These are phyloP conservation scores for Aspergillus ochraceoroseus DNA, from an alignment of 2,329 filamentous ascomycete species.

Conservation along the genomic window DNA sequence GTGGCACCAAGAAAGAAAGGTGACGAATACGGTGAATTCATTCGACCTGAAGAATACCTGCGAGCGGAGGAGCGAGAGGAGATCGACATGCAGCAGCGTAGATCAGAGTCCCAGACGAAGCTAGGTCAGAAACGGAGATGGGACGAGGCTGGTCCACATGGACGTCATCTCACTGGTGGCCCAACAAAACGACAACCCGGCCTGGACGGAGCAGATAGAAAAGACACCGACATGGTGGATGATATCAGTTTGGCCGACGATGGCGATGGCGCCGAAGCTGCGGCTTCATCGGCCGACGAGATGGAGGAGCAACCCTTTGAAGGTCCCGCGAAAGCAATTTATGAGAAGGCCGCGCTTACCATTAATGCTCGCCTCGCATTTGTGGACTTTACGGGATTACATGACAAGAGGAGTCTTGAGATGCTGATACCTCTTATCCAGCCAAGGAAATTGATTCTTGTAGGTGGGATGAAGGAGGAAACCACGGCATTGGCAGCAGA, in stretches of 20 bases:
- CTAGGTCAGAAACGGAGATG: constrained; percentile 92
- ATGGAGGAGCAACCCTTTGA: constrained; percentile 46
- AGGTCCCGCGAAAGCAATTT: constrained; percentile 71
- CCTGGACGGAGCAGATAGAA: constrained; percentile 29
- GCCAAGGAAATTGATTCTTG: constrained; percentile 89
- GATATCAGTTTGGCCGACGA: constrained; percentile 45
- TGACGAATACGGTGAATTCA: constrained; percentile 91
- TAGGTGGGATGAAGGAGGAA: constrained; percentile 73
- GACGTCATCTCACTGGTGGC: constrained; percentile 39
- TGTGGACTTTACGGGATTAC: constrained; percentile 86
- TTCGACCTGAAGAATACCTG: constrained; percentile 88
- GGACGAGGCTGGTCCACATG: constrained; percentile 61
- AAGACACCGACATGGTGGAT: constrained; percentile 47
- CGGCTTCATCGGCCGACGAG: constrained; percentile 54
- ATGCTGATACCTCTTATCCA: constrained; percentile 93
- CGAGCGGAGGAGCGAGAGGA: constrained; percentile 86
- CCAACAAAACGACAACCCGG: constrained; percentile 58
- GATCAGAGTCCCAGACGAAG: constrained; percentile 54
- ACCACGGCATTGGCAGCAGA: constrained; percentile 73
- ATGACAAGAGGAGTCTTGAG: constrained; percentile 88
- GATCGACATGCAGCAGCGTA: constrained; percentile 58
- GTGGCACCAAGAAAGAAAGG: constrained; percentile 70
- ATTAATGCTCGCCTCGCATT: constrained; percentile 74
- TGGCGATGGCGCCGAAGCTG: constrained; percentile 57
- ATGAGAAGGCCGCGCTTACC: constrained; percentile 58